Base-by-base conservation (phyloP, 345 rosid species). In the Nephelium lappaceum region DNA sequence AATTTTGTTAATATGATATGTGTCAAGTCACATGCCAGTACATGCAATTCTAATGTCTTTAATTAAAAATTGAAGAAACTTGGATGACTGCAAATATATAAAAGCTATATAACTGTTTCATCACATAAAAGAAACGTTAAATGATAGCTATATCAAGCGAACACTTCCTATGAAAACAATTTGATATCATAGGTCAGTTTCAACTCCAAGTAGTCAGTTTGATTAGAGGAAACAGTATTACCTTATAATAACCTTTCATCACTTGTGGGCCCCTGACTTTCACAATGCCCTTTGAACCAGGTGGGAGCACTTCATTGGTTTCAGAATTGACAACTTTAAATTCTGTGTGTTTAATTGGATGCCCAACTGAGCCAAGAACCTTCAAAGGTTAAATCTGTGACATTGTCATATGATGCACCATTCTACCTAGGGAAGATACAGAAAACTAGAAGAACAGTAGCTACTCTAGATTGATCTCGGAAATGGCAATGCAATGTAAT, bases 241-340 rank as follows among this genome's bases (percentile, higher is more conserved):
- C 99, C 98, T 92, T 92, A 82, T 85, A 95, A 84, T 95, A 95
- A 75, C 98, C 96, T 85, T 87, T 91, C 99, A 95, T 95, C 83
- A 95, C 90, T 69, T 87, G 96, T 12, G 92, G 95, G 7, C 99
- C 98, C 88, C 93, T 92, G 69, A 90, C 94, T 87, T 90, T 92
- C 63, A 95, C 89, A 72, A 92, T 84, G 80, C 99, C 99, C 81
- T 86, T 95, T 71, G 90, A 76, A 68, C 99, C 97, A 74, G 88
- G 86, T 12, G 91, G 92, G 60, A 93, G 93, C 84, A 82, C 83
- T 81, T 86, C 86, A 77, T 80, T 78, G 31, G 95, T 95, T 77
- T 89, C 93, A 79, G 88, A 83, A 85, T 95, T 92, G 21, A 89
- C 93, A 81, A 93, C 79, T 89, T 92, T 89, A 84, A 96, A 87